Evolutionary conservation across 306 rosid genomes (phyloP).

Genomic region (Adenanthera pavonina): DNA sequence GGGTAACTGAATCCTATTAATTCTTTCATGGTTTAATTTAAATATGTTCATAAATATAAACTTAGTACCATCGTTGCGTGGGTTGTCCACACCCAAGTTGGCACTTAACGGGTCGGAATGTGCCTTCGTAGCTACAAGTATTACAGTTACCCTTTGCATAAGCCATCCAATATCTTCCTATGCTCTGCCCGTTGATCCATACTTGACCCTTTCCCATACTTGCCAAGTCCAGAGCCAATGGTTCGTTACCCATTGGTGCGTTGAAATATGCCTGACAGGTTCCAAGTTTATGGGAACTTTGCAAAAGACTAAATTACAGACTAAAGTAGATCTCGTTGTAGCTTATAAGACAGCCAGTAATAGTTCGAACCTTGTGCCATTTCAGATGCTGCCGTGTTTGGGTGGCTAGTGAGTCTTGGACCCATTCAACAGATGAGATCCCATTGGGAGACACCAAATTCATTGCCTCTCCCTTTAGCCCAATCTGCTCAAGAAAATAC

Average conservation of each 20-base stretch:
- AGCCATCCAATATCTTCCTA: slow-evolving; percentile 95
- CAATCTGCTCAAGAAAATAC: slow-evolving; percentile 61
- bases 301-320: neutral
- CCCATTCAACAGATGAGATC: slow-evolving; percentile 78
- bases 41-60: neutral
- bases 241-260: slow-evolving; percentile 75
- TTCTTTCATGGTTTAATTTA: slow-evolving; percentile 4
- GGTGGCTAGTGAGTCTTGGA: slow-evolving; percentile 56
- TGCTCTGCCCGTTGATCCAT: slow-evolving; percentile 96
- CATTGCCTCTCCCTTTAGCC: slow-evolving; percentile 85
- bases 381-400: slow-evolving; percentile 64
- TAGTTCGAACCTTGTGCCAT: slow-evolving; percentile 81
- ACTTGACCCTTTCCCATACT: slow-evolving; percentile 99
- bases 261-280: slow-evolving; percentile 75
- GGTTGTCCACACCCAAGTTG: slow-evolving; percentile 90
- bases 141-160: slow-evolving; percentile 82
- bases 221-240: slow-evolving; percentile 83
- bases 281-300: slow-evolving; percentile 27
- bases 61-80: slow-evolving; percentile 80
- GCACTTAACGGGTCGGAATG: slow-evolving; percentile 66
- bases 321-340: neutral
- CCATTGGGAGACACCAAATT: slow-evolving; percentile 71
- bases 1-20: neutral
- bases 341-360: neutral
- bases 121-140: slow-evolving; percentile 71